A percentile compares a stretch with the other conserved stretches of the same genome.
Conservation (phyloP, 1,284 basidiomycete species). For the Rhizopogon parksii region DNA sequence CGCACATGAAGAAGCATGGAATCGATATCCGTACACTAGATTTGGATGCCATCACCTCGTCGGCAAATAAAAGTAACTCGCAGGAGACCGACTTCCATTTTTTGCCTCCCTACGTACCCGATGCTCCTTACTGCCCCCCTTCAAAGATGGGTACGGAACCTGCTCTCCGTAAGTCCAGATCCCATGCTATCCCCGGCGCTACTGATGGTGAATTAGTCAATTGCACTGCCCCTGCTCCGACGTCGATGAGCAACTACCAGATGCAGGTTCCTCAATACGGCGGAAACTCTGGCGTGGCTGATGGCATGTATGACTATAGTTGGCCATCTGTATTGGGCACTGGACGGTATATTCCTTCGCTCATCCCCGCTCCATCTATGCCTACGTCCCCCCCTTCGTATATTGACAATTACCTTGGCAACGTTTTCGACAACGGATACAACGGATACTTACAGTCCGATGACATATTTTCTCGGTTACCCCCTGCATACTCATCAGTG, state of each 20-base stretch:
- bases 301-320: not conserved
- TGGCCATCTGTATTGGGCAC: not conserved
- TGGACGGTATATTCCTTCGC: not conserved
- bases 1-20: slow-evolving; percentile 47
- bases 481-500: not conserved
- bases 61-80: slow-evolving; percentile 1
- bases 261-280: not conserved
- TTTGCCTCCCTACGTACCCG: slow-evolving; percentile 4
- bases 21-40: slow-evolving; percentile 25
- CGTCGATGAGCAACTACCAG: not conserved
- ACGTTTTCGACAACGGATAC: not conserved
- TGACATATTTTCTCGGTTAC: not conserved
- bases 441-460: not conserved
- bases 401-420: not conserved
- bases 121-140: not conserved
- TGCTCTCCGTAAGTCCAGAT: not conserved
- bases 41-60: slow-evolving; percentile 11
- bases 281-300: not conserved
- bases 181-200: not conserved
- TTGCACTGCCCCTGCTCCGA: not conserved
- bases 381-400: not conserved
- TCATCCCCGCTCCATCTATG: not conserved
- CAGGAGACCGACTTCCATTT: not conserved
- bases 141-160: not conserved
- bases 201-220: not conserved